Evolutionary conservation across 2,329 filamentous ascomycete species (phyloP).

Genomic region (Aureobasidium sp.): DNA sequence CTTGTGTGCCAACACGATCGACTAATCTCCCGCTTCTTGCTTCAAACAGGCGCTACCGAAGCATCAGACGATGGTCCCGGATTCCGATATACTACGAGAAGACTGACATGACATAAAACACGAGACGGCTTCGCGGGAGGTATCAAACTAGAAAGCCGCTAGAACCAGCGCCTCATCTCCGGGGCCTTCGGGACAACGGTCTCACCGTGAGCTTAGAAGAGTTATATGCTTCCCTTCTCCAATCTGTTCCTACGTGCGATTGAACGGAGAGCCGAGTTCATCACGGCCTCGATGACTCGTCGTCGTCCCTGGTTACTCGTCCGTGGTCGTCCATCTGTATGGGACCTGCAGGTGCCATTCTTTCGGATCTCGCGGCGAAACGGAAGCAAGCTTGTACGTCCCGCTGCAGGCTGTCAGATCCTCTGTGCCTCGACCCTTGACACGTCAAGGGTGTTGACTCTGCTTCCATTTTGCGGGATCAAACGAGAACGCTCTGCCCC

Average conservation of each 20-base stretch:
- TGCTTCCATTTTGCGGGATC: neutral
- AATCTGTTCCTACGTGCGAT: neutral
- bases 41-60: slow-evolving; percentile 8
- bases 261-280: neutral
- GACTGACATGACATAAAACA: slow-evolving; percentile 10
- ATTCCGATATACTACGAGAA: neutral
- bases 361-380: slow-evolving; percentile 5
- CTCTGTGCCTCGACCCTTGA: slow-evolving; percentile 1
- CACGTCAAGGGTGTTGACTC: slow-evolving; percentile 4
- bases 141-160: slow-evolving; percentile 13
- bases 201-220: slow-evolving; percentile 4
- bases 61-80: slow-evolving; percentile 7
- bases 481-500: slow-evolving; percentile 4
- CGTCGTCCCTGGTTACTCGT: slow-evolving; percentile 4
- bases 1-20: neutral
- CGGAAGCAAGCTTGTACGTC: slow-evolving; percentile 8
- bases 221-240: neutral
- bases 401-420: slow-evolving; percentile 12
- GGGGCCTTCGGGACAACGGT: slow-evolving; percentile 11
- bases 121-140: slow-evolving; percentile 4
- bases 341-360: slow-evolving; percentile 5
- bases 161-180: slow-evolving; percentile 11
- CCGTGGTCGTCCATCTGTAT: neutral
- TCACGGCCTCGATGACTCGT: neutral
- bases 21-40: slow-evolving; percentile 5